Evolutionary conservation across 1,284 basidiomycete species (phyloP).

Genomic region (Apiotrichum laibachii): DNA sequence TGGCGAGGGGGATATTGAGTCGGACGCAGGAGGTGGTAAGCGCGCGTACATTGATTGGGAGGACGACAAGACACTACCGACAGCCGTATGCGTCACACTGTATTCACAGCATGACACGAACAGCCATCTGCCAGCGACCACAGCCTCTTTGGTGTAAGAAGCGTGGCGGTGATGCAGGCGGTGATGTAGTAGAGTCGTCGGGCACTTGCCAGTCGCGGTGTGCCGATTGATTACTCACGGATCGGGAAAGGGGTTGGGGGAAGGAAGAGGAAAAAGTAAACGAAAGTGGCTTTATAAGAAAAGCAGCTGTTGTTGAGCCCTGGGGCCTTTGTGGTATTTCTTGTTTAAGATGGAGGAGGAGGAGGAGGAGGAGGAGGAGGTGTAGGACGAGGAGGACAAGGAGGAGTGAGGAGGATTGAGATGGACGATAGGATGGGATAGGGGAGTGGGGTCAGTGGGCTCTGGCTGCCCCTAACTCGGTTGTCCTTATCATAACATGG

Average conservation of each 20-base stretch:
- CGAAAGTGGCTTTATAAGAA: not conserved
- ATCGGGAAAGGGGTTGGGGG: not conserved
- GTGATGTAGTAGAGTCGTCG: not conserved
- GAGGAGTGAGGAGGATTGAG: not conserved
- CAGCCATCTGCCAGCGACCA: too few species aligned
- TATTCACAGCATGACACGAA: not conserved
- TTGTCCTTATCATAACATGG: too few species aligned
- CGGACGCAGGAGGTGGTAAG: not conserved
- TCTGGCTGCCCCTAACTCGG: too few species aligned
- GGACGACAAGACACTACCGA: not conserved
- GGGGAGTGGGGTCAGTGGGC: not conserved
- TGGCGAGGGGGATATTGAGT: not conserved
- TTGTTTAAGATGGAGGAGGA: not conserved
- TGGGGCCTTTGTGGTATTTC: not conserved
- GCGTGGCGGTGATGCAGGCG: not conserved
- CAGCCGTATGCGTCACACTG: not conserved
- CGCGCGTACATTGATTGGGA: not conserved
- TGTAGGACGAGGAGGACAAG: not conserved
- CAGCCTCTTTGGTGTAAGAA: too few species aligned
- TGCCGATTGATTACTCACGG: not conserved
- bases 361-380: not conserved
- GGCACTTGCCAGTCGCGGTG: not conserved
- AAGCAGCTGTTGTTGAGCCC: not conserved
- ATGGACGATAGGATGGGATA: not conserved
- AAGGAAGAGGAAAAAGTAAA: not conserved